Evolutionary conservation across 2,329 filamentous ascomycete genomes (phyloP).

Genomic region (Chrysoporthe puriensis): DNA sequence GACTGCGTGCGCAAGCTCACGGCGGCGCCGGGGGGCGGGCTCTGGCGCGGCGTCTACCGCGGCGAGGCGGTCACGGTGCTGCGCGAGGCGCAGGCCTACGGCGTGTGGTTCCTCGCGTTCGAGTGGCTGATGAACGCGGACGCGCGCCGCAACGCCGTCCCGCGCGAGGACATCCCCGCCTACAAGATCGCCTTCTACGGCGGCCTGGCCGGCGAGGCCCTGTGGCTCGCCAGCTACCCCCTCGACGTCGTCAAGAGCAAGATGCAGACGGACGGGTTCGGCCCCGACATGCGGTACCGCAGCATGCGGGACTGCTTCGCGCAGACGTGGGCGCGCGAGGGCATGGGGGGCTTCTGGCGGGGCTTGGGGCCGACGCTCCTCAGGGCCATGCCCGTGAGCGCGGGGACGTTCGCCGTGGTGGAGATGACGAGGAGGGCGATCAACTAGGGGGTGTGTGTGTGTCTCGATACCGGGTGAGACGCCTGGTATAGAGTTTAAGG

Average conservation of each 20-base stretch:
- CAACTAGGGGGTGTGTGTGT: constrained; percentile 39
- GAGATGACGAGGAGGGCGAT: constrained; percentile 69
- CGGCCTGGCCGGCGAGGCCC: constrained; percentile 87
- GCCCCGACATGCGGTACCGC: constrained; percentile 69
- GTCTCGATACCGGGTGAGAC: no score
- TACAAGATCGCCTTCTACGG: constrained; percentile 92
- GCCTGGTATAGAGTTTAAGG: no score
- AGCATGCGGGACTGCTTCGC: constrained; percentile 89
- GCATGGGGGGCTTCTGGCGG: constrained; percentile 88
- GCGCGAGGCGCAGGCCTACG: constrained; percentile 93
- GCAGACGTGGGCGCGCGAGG: constrained; percentile 79
- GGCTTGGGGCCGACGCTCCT: constrained; percentile 88
- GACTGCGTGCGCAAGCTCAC: constrained; percentile 90
- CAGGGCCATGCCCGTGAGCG: constrained; percentile 95
- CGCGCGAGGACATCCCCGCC: constrained; percentile 76
- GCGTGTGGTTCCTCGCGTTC: constrained; percentile 91
- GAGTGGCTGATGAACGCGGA: constrained; percentile 96
- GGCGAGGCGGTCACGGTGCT: constrained; percentile 84
- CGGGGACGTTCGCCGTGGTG: constrained; percentile 92
- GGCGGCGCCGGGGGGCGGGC: constrained; percentile 61
- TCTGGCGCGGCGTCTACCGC: constrained; percentile 78
- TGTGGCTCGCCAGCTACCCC: constrained; percentile 93
- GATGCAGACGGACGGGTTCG: constrained; percentile 98
- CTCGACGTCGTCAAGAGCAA: constrained; percentile 99
- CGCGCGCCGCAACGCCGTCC: constrained; percentile 74